Conservation (phyloP, 78 protist genomes). For the Monocercomonoides exilis region DNA sequence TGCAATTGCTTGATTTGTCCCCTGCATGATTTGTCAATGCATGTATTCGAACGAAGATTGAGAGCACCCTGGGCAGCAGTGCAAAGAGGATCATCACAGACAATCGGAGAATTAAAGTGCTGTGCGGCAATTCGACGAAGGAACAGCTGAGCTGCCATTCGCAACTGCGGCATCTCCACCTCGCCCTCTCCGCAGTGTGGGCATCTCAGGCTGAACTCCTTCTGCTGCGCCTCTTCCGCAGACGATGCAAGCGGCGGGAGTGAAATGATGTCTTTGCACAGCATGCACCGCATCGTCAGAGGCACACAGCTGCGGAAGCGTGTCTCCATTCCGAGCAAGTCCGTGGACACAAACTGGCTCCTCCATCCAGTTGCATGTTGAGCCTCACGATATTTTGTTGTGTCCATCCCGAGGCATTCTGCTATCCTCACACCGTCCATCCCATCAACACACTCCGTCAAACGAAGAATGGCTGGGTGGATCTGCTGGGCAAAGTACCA, state of each 20-base stretch:
- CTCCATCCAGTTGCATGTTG: background rate
- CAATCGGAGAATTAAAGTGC: background rate
- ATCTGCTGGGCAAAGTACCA: slow-evolving; percentile 64
- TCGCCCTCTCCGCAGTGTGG: background rate
- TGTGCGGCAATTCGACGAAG: background rate
- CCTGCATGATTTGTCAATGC: background rate
- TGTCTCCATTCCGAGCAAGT: background rate
- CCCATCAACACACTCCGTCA: slow-evolving; percentile 71
- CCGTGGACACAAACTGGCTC: background rate
- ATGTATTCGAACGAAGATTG: background rate
- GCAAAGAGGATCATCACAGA: background rate
- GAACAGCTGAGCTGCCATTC: background rate
- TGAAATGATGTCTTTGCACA: background rate
- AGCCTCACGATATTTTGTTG: background rate
- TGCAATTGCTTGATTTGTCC: background rate
- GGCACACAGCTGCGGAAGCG: background rate
- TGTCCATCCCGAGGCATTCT: background rate
- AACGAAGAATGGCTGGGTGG: slow-evolving; percentile 67
- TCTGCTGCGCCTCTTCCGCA: background rate
- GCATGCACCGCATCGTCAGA: background rate
- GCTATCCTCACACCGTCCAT: background rate
- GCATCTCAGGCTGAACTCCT: background rate
- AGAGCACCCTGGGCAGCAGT: background rate
- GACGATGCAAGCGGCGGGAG: background rate
- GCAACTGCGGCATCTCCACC: background rate